These are phyloP conservation scores for Capillidium rhysosporum DNA, from an alignment of 371 early-diverging fungal genomes.

Conservation along the genomic window DNA sequence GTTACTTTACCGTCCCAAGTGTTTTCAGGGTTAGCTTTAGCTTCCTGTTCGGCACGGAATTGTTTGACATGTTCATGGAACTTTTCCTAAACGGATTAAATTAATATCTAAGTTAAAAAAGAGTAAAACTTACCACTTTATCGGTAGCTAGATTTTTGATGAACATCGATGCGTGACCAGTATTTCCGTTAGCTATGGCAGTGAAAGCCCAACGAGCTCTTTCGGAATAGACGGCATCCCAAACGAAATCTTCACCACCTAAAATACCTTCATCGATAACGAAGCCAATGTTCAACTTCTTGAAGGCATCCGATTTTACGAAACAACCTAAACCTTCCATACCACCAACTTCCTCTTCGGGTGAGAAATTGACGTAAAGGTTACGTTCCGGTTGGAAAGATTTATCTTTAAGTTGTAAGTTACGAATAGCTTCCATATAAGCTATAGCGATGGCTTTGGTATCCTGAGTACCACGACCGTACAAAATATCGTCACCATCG, in stretches of 20 bases:
- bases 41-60: conserved; percentile 28
- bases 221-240: too few relatives aligned
- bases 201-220: too few relatives aligned
- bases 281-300: too few relatives aligned
- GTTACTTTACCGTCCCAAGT: conserved; percentile 53
- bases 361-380: conserved; percentile 46
- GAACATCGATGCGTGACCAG: conserved; percentile 61
- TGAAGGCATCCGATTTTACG: conserved; percentile 39
- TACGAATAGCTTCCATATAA: conserved; percentile 51
- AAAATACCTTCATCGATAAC: too few relatives aligned
- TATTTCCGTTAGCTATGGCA: too few relatives aligned
- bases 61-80: neutral
- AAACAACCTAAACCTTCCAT: conserved; percentile 42
- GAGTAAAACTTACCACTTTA: too few relatives aligned
- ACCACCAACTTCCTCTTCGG: conserved; percentile 69
- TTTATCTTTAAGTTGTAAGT: too few relatives aligned
- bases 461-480: conserved; percentile 61
- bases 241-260: too few relatives aligned
- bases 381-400: too few relatives aligned
- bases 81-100: neutral
- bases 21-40: conserved; percentile 16
- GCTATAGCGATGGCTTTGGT: conserved; percentile 62
- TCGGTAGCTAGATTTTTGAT: conserved; percentile 26
- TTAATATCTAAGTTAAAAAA: too few relatives aligned
- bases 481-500: too few relatives aligned